These are phyloP conservation scores for Chaetoceros tenuissimus DNA, from an alignment of 108 stramenopile species.

Conservation along the genomic window DNA sequence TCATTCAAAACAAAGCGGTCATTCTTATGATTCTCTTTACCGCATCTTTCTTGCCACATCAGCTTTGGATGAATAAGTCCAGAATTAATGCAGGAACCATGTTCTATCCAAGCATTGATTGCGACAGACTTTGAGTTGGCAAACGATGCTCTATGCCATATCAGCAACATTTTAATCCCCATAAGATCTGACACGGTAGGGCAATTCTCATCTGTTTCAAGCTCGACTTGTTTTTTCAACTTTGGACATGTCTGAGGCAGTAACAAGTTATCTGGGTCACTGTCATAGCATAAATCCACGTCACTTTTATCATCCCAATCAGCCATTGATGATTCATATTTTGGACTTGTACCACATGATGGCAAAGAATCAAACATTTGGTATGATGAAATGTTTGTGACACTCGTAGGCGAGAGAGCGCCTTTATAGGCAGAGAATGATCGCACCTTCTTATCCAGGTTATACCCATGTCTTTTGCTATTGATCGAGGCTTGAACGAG, in stretches of 20 bases:
- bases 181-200: background rate
- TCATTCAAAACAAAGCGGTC: background rate
- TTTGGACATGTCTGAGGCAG: background rate
- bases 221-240: background rate
- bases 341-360: background rate
- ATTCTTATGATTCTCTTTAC: background rate
- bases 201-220: background rate
- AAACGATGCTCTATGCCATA: slow-evolving; percentile 19
- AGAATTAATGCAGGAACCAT: slow-evolving; percentile 22
- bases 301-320: background rate
- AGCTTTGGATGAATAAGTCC: slow-evolving; percentile 30
- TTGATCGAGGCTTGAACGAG: background rate
- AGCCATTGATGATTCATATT: background rate
- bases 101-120: slow-evolving; percentile 43
- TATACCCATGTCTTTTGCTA: background rate
- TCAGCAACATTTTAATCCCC: slow-evolving; percentile 1
- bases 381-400: background rate
- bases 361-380: background rate
- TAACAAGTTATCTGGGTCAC: background rate
- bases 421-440: background rate
- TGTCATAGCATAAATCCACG: background rate
- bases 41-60: slow-evolving; percentile 18
- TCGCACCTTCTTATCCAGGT: background rate
- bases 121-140: slow-evolving; percentile 7
- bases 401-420: background rate